Percentiles rank a stretch among this genome's conserved stretches.
Conservation (phyloP, 2,329 filamentous ascomycete genomes). For the Zymoseptoria pseudotritici region DNA sequence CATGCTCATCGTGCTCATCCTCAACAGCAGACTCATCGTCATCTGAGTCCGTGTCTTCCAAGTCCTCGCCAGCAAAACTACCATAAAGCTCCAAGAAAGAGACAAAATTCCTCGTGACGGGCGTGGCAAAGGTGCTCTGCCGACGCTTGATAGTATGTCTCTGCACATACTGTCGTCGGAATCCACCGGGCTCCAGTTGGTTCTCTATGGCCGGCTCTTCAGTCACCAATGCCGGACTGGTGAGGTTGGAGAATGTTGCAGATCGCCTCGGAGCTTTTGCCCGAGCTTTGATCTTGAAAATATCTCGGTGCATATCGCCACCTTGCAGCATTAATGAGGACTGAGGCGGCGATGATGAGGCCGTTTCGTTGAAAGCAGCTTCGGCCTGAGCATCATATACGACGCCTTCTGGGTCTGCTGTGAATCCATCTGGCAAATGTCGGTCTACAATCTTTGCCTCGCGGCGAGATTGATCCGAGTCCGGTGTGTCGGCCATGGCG, state of each 20-base stretch:
- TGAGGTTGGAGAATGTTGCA: conserved; percentile 56
- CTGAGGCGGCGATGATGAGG: conserved; percentile 31
- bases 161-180: conserved; percentile 47
- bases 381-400: conserved; percentile 12
- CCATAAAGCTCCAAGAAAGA: conserved; percentile 71
- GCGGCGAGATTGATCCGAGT: conserved; percentile 15
- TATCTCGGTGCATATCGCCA: conserved; percentile 69
- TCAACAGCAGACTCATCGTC: conserved; percentile 53
- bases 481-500: conserved; percentile 15
- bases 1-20: conserved; percentile 52
- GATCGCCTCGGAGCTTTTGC: conserved; percentile 46
- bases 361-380: neutral
- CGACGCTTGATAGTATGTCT: conserved; percentile 36
- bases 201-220: conserved; percentile 36
- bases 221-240: conserved; percentile 9
- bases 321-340: conserved; percentile 67
- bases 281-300: conserved; percentile 65
- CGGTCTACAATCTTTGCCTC: conserved; percentile 28
- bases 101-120: conserved; percentile 63
- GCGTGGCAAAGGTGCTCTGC: conserved; percentile 37
- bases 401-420: conserved; percentile 25
- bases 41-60: conserved; percentile 43
- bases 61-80: conserved; percentile 67
- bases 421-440: conserved; percentile 30
- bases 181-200: conserved; percentile 45